These are phyloP conservation scores for Hypoxylon sp. DNA, from an alignment of 2,329 filamentous ascomycete genomes.

Conservation along the genomic window DNA sequence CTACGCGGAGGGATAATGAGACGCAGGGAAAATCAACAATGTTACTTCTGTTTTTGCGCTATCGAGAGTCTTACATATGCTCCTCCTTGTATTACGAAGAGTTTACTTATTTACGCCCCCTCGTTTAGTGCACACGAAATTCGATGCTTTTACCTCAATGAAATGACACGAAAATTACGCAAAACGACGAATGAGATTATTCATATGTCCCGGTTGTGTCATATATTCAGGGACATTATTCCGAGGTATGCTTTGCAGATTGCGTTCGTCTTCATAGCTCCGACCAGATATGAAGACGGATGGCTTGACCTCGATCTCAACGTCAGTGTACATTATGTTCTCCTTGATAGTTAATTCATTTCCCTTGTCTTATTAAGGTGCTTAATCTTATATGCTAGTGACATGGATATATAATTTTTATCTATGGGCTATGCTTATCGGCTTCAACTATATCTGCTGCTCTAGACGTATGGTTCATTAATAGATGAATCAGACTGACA, in stretches of 20 bases:
- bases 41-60: slow-evolving; percentile 49
- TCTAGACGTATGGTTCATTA: not conserved
- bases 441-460: not conserved
- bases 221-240: not conserved
- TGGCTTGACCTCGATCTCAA: not conserved
- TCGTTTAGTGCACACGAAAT: slow-evolving; percentile 32
- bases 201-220: slow-evolving; percentile 2
- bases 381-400: not conserved
- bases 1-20: slow-evolving; percentile 32
- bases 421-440: not conserved
- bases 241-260: not conserved
- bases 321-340: not conserved
- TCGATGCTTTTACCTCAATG: slow-evolving; percentile 23
- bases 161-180: not conserved
- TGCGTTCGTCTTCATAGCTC: not conserved
- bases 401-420: not conserved
- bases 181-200: slow-evolving; percentile 7
- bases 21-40: slow-evolving; percentile 43
- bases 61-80: slow-evolving; percentile 50
- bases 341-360: slow-evolving; percentile 3
- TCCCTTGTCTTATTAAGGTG: not conserved
- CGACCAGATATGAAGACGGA: not conserved
- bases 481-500: no score
- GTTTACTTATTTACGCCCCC: slow-evolving; percentile 45
- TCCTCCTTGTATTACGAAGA: slow-evolving; percentile 50